Percentiles rank a stretch among this genome's conserved stretches.
These are phyloP conservation scores for Hordeum marinum DNA, from an alignment of 176 grass and related monocot genomes.

Conservation along the genomic window DNA sequence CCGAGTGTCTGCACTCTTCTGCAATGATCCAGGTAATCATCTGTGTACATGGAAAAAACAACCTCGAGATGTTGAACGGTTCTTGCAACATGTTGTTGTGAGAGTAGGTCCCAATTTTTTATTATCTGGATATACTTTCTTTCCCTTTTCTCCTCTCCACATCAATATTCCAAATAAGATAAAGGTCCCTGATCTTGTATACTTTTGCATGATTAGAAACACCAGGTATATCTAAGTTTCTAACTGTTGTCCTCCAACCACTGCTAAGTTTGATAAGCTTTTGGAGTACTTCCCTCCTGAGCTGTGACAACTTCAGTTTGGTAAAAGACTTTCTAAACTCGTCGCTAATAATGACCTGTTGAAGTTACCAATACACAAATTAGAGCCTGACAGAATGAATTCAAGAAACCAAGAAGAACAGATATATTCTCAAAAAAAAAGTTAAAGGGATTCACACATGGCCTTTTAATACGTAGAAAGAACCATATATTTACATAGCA, in stretches of 20 bases:
- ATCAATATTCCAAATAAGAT: constrained; percentile 78
- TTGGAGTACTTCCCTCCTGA: constrained; percentile 46
- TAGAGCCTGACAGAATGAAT: not conserved
- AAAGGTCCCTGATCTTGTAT: constrained; percentile 39
- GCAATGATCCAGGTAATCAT: constrained; percentile 58
- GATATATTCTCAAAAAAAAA: no score
- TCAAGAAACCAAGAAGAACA: not conserved
- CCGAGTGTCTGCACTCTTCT: constrained; percentile 33
- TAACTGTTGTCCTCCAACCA: constrained; percentile 54
- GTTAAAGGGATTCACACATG: not conserved
- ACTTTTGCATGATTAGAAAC: constrained; percentile 47
- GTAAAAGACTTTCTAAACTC: constrained; percentile 70
- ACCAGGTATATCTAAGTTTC: constrained; percentile 12
- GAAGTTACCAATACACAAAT: constrained; percentile 17
- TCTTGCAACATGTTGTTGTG: constrained; percentile 42
- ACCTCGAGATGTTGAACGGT: constrained; percentile 51
- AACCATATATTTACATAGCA: not conserved
- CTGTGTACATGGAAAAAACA: constrained; percentile 76
- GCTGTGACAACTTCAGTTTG: constrained; percentile 42
- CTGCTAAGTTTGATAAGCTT: constrained; percentile 59
- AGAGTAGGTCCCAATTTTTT: constrained; percentile 64
- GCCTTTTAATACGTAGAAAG: not conserved
- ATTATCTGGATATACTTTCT: constrained; percentile 62
- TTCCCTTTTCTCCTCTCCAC: constrained; percentile 48
- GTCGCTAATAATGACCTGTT: constrained; percentile 70